phyloP scores from a whole-genome alignment of 768 basidiomycete genomes.

The Clitopilus hobsonii region DNA sequence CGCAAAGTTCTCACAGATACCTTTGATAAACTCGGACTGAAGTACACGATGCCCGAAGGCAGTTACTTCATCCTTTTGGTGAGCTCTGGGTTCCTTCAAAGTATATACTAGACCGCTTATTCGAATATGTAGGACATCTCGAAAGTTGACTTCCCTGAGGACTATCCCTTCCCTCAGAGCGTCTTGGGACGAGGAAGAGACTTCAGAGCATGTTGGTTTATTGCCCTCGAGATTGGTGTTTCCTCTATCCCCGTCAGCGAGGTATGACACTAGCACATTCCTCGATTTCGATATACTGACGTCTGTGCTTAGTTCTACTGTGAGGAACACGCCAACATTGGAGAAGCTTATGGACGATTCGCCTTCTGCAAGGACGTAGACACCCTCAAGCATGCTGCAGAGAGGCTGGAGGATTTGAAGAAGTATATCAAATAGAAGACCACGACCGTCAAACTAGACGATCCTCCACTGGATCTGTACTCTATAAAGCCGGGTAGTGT shows the following conservation, averaged over 20 bases:
- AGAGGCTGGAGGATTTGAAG: conserved; percentile 71
- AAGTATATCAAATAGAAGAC: conserved; percentile 36
- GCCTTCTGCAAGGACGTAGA: conserved; percentile 95
- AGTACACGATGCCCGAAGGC: conserved; percentile 86
- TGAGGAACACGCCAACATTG: conserved; percentile 77
- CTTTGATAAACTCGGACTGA: conserved; percentile 81
- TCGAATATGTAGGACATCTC: conserved; percentile 82
- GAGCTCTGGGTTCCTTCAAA: conserved; percentile 20
- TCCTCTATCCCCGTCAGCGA: conserved; percentile 95
- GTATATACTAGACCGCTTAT: neutral
- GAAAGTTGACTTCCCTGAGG: conserved; percentile 70
- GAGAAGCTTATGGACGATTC: conserved; percentile 84
- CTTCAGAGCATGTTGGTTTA: conserved; percentile 96
- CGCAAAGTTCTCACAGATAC: conserved; percentile 67
- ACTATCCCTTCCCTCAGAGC: conserved; percentile 76
- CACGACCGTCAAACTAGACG: too few species aligned
- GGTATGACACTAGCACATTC: conserved; percentile 38
- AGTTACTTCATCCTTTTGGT: conserved; percentile 88
- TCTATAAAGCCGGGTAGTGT: neutral
- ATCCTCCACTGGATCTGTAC: too few species aligned
- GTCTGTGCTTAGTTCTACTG: conserved; percentile 74
- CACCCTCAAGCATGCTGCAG: conserved; percentile 76
- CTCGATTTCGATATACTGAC: conserved; percentile 4
- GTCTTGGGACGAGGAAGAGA: conserved; percentile 80
- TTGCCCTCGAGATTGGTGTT: conserved; percentile 85